Evolutionary conservation across 345 rosid species (phyloP), one percentile per base, ranked within the genome.

Genomic region (Acer yangbiense): DNA sequence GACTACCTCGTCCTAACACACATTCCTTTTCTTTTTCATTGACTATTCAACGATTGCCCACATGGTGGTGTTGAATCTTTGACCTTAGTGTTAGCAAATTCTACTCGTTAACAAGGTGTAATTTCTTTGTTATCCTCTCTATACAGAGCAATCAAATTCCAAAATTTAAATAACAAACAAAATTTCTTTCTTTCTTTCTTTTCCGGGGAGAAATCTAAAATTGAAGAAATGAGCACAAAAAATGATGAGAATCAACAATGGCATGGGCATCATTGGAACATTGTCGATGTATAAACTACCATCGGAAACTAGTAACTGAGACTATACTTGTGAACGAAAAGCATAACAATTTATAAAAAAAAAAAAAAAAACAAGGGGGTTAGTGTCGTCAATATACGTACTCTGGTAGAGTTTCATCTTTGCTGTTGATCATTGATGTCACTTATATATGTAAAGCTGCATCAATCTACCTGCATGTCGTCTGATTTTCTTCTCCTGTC

Each of bases 391-490:
- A 52, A 52, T 52, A 65, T 32, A 52, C 27, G 21, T 75, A 16
- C 14, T 13, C 29, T 54, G 50, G 48, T 32, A 32, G 39, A 35
- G 39, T n/a, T 66, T 65, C 39, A 2, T 14, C 27, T 52, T n/a
- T 35, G 72, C 65, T 4, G 7, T 32, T 27, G 65, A n/a, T 66
- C 17, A 14, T 21, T 65, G 6, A 35, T 66, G 52, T 50, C 52
- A 62, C 21, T 18, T 60, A 50, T 48, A 68, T 48, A 73, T 67
- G 35, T 18, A 29, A 16, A 50, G 13, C 76, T 46, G n/a, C 20
- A 25, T 79, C 32, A 69, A 57, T 81, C 84, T 68, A 27, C 27
- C 44, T 68, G 75, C 84, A 69, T 68, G 68, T 72, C 25, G 20
- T 73, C 78, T 16, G 80, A 68, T 68, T 61, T 72, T 52, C 58